These are phyloP conservation scores for Ascosphaera pollenicola DNA, from an alignment of 2,329 filamentous ascomycete species.

Conservation along the genomic window DNA sequence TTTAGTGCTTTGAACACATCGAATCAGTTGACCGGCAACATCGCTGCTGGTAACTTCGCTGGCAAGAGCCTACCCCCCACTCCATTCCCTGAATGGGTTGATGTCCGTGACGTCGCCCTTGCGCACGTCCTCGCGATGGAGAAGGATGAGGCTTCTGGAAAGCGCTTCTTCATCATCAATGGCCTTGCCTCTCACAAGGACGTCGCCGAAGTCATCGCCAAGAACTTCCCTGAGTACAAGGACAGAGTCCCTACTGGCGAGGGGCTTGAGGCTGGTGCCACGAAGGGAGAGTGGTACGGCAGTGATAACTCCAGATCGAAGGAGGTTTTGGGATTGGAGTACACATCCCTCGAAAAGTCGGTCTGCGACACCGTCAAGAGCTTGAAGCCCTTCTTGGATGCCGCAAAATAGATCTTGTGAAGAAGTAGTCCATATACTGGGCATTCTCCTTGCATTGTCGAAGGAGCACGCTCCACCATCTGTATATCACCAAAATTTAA, in stretches of 20 bases:
- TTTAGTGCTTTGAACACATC: conserved; percentile 50
- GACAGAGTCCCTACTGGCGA: conserved; percentile 19
- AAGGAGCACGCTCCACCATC: no score
- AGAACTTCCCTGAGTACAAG: conserved; percentile 20
- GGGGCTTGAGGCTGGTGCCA: conserved; percentile 10
- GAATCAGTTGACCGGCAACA: conserved; percentile 41
- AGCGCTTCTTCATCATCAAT: conserved; percentile 23
- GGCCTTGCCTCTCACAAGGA: conserved; percentile 22
- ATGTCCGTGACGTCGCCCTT: conserved; percentile 26
- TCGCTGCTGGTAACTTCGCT: conserved; percentile 36
- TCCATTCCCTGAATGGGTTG: conserved; percentile 35
- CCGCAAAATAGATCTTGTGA: neutral
- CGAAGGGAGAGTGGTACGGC: conserved; percentile 10
- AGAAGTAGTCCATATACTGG: neutral
- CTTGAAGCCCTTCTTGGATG: neutral
- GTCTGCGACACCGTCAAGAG: conserved; percentile 16
- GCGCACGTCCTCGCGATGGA: conserved; percentile 27
- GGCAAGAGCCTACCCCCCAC: conserved; percentile 36
- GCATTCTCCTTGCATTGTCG: no score
- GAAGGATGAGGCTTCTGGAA: conserved; percentile 20
- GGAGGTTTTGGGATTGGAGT: conserved; percentile 20
- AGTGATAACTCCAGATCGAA: conserved; percentile 20
- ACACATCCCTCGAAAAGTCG: conserved; percentile 16
- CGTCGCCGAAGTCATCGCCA: conserved; percentile 19
- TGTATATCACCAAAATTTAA: no score